phyloP scores from a whole-genome alignment of 2,329 filamentous ascomycete genomes.

The Sporothrix protearum region DNA sequence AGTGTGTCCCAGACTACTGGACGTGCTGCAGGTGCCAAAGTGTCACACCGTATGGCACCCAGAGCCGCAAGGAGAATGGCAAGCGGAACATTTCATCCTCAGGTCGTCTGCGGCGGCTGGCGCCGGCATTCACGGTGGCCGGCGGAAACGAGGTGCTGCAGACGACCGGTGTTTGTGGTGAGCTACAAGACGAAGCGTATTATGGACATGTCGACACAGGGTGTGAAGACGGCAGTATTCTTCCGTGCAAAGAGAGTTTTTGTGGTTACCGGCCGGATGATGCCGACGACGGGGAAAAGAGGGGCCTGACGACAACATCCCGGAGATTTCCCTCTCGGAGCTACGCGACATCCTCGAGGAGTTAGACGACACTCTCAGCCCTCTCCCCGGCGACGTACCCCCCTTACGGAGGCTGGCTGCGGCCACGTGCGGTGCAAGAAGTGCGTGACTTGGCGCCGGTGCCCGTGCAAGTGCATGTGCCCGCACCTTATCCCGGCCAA shows the following conservation, averaged over 20 bases:
- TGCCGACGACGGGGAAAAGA: neutral
- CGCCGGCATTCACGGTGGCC: neutral
- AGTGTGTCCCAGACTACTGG: neutral
- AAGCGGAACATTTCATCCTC: neutral
- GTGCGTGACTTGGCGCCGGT: neutral
- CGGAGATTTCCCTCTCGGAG: neutral
- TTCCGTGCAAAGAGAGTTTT: neutral
- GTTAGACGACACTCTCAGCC: neutral
- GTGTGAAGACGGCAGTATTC: neutral
- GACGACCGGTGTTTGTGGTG: neutral
- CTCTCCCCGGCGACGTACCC: neutral
- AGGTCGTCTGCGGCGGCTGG: neutral
- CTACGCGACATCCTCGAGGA: neutral
- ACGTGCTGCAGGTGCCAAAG: neutral
- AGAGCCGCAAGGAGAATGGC: neutral
- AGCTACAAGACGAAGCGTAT: neutral
- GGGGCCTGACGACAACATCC: neutral
- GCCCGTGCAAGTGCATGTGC: neutral
- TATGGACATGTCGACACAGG: too few species aligned
- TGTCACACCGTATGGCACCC: neutral
- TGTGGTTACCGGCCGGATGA: neutral
- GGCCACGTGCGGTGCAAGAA: neutral
- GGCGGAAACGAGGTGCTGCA: neutral
- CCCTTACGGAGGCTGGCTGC: neutral
- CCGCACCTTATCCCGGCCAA: neutral